phyloP scores from a whole-genome alignment of 177 flowering plant species.

The Vitis hybrid region DNA sequence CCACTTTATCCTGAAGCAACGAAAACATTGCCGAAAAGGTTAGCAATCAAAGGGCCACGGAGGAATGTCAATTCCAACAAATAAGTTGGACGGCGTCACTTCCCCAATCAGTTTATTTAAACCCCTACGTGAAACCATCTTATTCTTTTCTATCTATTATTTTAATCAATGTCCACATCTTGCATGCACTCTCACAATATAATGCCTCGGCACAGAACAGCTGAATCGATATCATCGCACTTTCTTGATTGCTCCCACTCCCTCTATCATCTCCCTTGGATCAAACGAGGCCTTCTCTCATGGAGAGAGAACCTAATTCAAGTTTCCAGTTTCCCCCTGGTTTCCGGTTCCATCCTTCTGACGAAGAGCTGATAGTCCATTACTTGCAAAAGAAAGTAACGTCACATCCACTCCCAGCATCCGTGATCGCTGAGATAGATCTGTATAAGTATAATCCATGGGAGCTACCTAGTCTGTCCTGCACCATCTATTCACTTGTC shows the following conservation, averaged over 20 bases:
- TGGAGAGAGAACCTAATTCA: conserved; percentile 23
- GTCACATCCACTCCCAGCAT: conserved; percentile 41
- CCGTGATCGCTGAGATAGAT: conserved; percentile 42
- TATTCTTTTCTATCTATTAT: neutral
- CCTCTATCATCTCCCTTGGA: neutral
- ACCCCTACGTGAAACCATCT: neutral
- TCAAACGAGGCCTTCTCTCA: neutral
- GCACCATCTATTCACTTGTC: neutral
- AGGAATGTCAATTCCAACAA: conserved; percentile 1
- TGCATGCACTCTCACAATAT: conserved; percentile 6
- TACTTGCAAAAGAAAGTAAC: conserved; percentile 43
- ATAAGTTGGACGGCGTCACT: conserved; percentile 8
- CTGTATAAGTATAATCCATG: conserved; percentile 57
- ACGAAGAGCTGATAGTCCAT: conserved; percentile 54
- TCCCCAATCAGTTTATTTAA: neutral
- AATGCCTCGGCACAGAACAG: neutral
- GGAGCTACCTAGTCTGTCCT: conserved; percentile 50
- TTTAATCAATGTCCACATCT: neutral
- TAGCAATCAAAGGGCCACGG: neutral
- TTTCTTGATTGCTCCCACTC: conserved; percentile 12
- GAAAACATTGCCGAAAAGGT: neutral
- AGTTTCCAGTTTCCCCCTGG: conserved; percentile 45
- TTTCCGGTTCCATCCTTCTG: conserved; percentile 57
- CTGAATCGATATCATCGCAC: conserved; percentile 18
- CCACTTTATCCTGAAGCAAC: too few relatives aligned